Evolutionary conservation across 2,329 filamentous ascomycete genomes (phyloP), one percentile per base, ranked within the genome.

Genomic region (Dactylellina sp.): DNA sequence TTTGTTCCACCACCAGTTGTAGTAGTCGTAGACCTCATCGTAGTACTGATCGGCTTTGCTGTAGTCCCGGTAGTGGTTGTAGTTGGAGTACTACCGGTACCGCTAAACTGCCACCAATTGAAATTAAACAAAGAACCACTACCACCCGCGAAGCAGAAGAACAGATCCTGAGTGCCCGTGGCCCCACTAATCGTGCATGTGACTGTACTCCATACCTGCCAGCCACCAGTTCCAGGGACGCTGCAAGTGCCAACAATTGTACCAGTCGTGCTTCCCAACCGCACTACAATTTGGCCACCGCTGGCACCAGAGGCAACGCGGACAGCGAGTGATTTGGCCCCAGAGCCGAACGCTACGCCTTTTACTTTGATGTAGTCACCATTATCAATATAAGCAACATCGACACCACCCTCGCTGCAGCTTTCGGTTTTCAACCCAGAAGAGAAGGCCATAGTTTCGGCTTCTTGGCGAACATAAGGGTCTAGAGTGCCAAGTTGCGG

Each of bases 351-450:
- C 3, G 68, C 77, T 22, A 80, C 80, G 28, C 80, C 80, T 42
- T 76, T 76, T 62, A 80, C 77, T 75, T 80, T 80, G 76, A 80
- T 78, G 66, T 80, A 80, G 72, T 79, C 80, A 16, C 76, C 76
- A 75, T 80, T 78, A 68, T 77, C 76, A 77, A 80, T 78, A 40
- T 47, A 75, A 25, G 55, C 64, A 14, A 80, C 77, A 46, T 78
- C 68, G 12, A 79, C 71, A 7, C 77, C 78, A 20, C 78, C 79
- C 50, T 80, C 78, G 52, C 68, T 71, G 57, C 75, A 76, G 9
- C 18, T 35, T 44, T 78, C 77, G n/a, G 76, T 76, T 70, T 78
- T 75, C 42, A 79, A 39, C 20, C 78, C 78, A 11, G 56, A 59
- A n/a, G 78, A 78, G 57, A 77, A 80, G 25, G 79, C 79, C 1